Evolutionary conservation across 2,329 filamentous ascomycete species (phyloP), one percentile per base, ranked within the genome.

Genomic region (Diaporthe longicolla): DNA sequence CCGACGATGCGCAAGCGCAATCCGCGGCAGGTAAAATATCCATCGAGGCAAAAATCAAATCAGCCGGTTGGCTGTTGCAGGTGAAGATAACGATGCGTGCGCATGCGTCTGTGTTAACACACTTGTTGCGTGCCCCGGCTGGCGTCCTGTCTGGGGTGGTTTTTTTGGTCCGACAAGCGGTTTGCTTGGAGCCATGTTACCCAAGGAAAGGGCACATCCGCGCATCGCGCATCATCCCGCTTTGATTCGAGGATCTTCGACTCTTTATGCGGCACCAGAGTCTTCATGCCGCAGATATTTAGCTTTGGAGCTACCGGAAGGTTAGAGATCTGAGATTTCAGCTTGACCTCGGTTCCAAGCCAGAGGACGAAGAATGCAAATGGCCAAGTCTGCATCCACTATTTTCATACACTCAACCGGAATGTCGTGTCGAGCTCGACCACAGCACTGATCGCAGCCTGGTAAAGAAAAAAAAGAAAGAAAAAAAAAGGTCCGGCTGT

Each of bases 201-300:
- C 48, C 63, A 26, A 68, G 63, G 21, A 29, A 68, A 54, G 32
- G 63, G 63, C 63, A 40, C 63, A 68, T 52, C 63, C 63, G 63
- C 63, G 37, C 32, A 68, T 37, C 63, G 63, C 63, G 54, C 52
- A 68, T 68, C 63, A 68, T 15, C 32, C 63, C 48, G 45, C 63
- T 68, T 68, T 68, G 48, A 68, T 68, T 68, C 63, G 63, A 68
- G 63, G 48, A 68, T 68, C 63, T 68, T 54, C 32, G 32, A 68
- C 26, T 50, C 48, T 32, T 68, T 48, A 54, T 54, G 63, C 48
- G 63, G 48, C 32, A 54, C n/a, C n/a, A 29, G 32, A 54, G 63
- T 40, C 63, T 68, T 68, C 32, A 68, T 54, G 63, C 48, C 63
- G 48, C 63, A 32, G 32, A 15, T n/a, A 37, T 54, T 66, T 68